These are phyloP conservation scores for Lachancea quebecensis DNA, from an alignment of 805 yeast genomes.

Conservation along the genomic window DNA sequence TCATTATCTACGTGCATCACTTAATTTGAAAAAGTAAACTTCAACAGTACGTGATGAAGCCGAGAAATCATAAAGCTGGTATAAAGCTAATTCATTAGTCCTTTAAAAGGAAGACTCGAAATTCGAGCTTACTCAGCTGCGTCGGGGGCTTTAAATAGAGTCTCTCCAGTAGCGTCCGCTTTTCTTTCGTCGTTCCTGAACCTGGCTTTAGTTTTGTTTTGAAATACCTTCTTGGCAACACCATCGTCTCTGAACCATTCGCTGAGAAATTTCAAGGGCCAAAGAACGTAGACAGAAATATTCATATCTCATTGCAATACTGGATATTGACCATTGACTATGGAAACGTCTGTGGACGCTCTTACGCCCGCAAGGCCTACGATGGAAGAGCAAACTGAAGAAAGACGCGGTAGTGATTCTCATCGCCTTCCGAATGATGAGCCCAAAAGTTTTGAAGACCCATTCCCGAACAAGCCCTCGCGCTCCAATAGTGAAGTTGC, in stretches of 20 bases:
- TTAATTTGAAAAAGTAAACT: not conserved
- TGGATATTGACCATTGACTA: not conserved
- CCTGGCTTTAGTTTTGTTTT: not conserved
- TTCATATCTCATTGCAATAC: too few species aligned
- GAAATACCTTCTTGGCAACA: not conserved
- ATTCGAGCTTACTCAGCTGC: not conserved
- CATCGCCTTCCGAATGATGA: not conserved
- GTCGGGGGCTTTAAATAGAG: not conserved
- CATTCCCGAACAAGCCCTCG: not conserved
- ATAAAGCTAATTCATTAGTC: not conserved
- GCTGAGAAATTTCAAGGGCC: not conserved
- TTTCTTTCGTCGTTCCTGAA: not conserved
- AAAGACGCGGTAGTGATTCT: not conserved
- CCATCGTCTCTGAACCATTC: not conserved
- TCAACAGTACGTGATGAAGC: not conserved
- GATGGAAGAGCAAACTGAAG: not conserved
- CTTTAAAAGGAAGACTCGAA: not conserved
- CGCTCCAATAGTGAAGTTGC: not conserved
- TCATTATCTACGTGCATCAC: too few species aligned
- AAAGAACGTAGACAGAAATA: too few species aligned
- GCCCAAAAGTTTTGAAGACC: not conserved
- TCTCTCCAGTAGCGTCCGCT: not conserved
- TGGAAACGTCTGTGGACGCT: slow-evolving; percentile 1
- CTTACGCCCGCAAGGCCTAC: not conserved
- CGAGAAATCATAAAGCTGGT: not conserved